Base-by-base conservation (phyloP, 1,284 basidiomycete genomes). In the Spongiforma sp. region DNA sequence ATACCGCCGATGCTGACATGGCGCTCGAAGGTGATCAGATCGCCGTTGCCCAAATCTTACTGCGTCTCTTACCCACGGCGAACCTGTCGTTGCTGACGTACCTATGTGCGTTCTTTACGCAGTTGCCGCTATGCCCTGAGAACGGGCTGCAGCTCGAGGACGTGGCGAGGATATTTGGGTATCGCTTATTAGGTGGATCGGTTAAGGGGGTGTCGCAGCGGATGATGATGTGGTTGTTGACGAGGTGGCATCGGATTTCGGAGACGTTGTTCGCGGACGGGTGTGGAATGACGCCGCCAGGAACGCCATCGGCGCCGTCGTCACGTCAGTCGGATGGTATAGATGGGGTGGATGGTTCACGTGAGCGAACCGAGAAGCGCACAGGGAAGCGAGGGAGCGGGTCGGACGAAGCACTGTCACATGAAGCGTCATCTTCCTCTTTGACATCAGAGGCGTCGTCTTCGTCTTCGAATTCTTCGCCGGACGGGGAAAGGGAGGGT, bases 11-110 rank as follows among this genome's bases (percentile, higher is more conserved):
- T 34, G 30, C 54, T 10, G 73, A 74, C 50, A 62, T 63, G 3
- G 61, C 69, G 28, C 62, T 75, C 43, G 77, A 81, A 67, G 62
- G 64, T 11, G 63, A 75, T 6, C 80, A 82, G 37, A 75, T 87
- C 68, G 71, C 68, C 14, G 75, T 81, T 52, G 85, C 86, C 1
- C 86, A 85, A 66, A 77, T 85, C 58, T 73, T 91, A 37, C 80
- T 92, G 21, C 85, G 85, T 6, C 82, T 92, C 36, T 81, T 91
- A 7, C 87, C 90, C 0, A 80, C 82, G 1, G 76, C 84, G 11
- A 80, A 85, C 52, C 83, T 89, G 68, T 84, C 83, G 19, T 76
- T 91, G 1, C 77, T 92, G 53, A 79, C 85, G 26, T 91, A 91
- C 71, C 80, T 91, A 28, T 80, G 88, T 64, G 84, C 83, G 0